Conservation (phyloP, 768 basidiomycete genomes). For the Phaeotremella fagi region DNA sequence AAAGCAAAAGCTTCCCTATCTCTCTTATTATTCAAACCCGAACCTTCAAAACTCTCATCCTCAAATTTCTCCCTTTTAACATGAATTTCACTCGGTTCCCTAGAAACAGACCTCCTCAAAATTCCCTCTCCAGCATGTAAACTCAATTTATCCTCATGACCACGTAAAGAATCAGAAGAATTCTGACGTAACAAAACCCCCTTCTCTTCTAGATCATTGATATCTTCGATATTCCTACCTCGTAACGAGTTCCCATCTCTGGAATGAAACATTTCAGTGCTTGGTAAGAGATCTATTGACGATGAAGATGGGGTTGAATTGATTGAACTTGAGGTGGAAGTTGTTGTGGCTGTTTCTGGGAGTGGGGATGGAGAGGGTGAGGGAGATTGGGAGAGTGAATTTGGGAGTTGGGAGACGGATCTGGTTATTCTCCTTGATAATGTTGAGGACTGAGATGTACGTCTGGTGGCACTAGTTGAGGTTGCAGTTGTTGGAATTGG, state of each 20-base stretch:
- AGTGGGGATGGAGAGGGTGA: no score
- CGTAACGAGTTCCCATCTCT: constrained; percentile 17
- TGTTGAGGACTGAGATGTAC: background rate
- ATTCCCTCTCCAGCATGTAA: constrained; percentile 7
- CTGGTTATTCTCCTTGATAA: background rate
- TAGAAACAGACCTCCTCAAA: background rate
- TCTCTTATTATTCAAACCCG: constrained; percentile 56
- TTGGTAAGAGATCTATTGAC: background rate
- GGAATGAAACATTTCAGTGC: constrained; percentile 14
- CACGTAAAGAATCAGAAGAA: background rate
- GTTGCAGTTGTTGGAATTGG: background rate
- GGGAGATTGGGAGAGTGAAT: background rate
- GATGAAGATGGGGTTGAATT: background rate
- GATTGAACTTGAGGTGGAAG: background rate
- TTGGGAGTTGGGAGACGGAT: background rate
- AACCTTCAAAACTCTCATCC: constrained; percentile 17
- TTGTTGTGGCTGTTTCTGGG: background rate
- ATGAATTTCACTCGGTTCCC: background rate
- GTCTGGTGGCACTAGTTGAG: background rate
- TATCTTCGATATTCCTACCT: constrained; percentile 38
- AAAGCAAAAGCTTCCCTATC: constrained; percentile 82
- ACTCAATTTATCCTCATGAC: constrained; percentile 10
- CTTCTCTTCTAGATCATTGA: constrained; percentile 38
- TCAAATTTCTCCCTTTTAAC: constrained; percentile 6
- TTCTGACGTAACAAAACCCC: constrained; percentile 24